Percentiles rank a stretch among this genome's conserved stretches.
phyloP scores from a whole-genome alignment of 257 asterid species.

The Ophiorrhiza pumila region DNA sequence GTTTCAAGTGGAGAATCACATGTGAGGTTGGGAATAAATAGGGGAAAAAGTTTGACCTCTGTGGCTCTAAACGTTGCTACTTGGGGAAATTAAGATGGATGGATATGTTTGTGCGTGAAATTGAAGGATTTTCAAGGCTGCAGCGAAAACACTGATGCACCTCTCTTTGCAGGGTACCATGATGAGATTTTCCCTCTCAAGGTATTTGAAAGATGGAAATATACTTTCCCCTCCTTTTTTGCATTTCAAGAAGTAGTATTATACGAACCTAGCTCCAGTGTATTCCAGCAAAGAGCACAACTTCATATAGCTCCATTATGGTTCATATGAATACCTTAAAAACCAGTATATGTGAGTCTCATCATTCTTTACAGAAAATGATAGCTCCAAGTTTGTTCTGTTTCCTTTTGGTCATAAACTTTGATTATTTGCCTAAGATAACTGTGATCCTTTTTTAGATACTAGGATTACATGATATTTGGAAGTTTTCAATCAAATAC shows the following conservation, averaged over 20 bases:
- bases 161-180: neutral
- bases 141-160: slow-evolving; percentile 4
- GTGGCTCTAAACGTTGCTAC: neutral
- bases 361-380: neutral
- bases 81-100: neutral
- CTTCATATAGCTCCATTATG: neutral
- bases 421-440: neutral
- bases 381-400: neutral
- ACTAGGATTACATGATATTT: neutral
- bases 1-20: slow-evolving; percentile 13
- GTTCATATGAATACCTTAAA: neutral
- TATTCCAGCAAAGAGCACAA: neutral
- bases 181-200: slow-evolving; percentile 5
- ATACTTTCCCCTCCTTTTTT: neutral
- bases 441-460: neutral
- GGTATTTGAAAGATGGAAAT: neutral
- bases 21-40: slow-evolving; percentile 14
- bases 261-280: slow-evolving; percentile 1
- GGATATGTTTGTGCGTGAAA: slow-evolving; percentile 3
- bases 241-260: neutral
- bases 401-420: neutral
- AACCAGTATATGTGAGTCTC: neutral
- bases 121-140: slow-evolving; percentile 13
- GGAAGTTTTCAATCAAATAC: neutral
- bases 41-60: neutral